Percentiles rank a stretch among this genome's conserved stretches.
Evolutionary conservation across 257 asterid genomes (phyloP).

Genomic region (Nicotiana attenuata): DNA sequence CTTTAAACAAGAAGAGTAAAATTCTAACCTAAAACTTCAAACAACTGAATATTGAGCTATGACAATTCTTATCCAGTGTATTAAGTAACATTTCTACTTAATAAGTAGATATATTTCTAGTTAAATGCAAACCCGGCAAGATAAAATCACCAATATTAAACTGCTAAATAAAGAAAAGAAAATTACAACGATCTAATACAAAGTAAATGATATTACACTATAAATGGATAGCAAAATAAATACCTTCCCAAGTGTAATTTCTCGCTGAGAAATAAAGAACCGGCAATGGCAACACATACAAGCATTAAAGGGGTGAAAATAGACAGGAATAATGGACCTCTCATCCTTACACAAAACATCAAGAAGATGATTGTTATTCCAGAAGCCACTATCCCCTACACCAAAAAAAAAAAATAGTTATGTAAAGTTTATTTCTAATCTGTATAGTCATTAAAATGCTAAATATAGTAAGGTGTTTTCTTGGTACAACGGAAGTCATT

Average conservation of each 20-base stretch:
- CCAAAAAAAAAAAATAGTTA: background rate
- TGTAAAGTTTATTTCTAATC: background rate
- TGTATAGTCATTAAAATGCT: too few relatives aligned
- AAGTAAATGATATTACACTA: too few relatives aligned
- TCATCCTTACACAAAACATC: conserved; percentile 17
- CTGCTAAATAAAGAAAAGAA: too few relatives aligned
- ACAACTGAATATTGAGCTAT: background rate
- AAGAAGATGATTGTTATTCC: conserved; percentile 10
- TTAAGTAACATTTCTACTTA: too few relatives aligned
- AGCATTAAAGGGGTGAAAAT: conserved; percentile 32
- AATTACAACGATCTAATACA: too few relatives aligned
- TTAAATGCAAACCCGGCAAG: too few relatives aligned
- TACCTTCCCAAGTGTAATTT: conserved; percentile 24
- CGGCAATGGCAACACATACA: conserved; percentile 23
- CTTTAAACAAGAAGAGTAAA: background rate
- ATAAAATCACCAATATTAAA: too few relatives aligned
- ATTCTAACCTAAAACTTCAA: background rate
- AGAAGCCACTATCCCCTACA: conserved; percentile 25
- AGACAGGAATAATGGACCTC: conserved; percentile 39
- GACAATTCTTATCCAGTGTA: background rate
- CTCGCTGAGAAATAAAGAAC: conserved; percentile 24
- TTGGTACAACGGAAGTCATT: too few relatives aligned
- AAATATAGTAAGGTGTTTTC: too few relatives aligned
- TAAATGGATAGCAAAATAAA: too few relatives aligned
- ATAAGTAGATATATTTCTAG: too few relatives aligned